Evolutionary conservation across 2,329 filamentous ascomycete genomes (phyloP).

Genomic region (Xylariaceae sp.): DNA sequence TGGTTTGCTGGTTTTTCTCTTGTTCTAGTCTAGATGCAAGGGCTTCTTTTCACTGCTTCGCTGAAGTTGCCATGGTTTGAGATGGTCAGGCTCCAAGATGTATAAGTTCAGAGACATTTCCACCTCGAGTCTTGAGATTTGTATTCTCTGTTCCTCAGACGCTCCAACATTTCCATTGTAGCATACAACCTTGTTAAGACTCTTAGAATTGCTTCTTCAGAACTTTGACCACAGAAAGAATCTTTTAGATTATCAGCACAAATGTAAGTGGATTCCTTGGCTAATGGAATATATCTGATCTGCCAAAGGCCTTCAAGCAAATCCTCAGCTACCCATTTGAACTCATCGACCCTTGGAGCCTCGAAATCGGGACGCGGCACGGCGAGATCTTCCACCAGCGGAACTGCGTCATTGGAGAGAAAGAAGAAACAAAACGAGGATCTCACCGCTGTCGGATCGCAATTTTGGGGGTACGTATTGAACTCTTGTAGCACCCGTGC

Average conservation of each 20-base stretch:
- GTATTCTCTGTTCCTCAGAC: neutral
- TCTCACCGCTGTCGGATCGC: slow-evolving; percentile 8
- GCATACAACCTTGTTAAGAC: neutral
- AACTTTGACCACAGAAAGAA: neutral
- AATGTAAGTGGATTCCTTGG: neutral
- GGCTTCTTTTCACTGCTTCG: neutral
- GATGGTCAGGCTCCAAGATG: neutral
- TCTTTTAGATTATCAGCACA: too few relatives aligned
- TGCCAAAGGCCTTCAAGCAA: neutral
- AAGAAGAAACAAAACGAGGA: slow-evolving; percentile 9
- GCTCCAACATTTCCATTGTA: too few relatives aligned
- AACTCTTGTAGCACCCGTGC: neutral
- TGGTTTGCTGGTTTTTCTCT: neutral
- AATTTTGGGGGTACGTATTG: slow-evolving; percentile 12
- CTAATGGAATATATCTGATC: neutral
- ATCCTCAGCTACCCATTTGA: neutral
- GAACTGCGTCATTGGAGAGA: neutral
- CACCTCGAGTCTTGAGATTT: neutral
- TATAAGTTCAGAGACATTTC: neutral
- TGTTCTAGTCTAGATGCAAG: neutral
- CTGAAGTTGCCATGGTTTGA: too few relatives aligned
- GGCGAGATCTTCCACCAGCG: neutral
- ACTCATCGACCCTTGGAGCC: neutral
- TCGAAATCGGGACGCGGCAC: neutral
- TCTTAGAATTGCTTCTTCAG: neutral